Percentiles rank a stretch among this genome's conserved stretches.
Evolutionary conservation across 768 basidiomycete genomes (phyloP).

Genomic region (Rhodocollybia butyracea): DNA sequence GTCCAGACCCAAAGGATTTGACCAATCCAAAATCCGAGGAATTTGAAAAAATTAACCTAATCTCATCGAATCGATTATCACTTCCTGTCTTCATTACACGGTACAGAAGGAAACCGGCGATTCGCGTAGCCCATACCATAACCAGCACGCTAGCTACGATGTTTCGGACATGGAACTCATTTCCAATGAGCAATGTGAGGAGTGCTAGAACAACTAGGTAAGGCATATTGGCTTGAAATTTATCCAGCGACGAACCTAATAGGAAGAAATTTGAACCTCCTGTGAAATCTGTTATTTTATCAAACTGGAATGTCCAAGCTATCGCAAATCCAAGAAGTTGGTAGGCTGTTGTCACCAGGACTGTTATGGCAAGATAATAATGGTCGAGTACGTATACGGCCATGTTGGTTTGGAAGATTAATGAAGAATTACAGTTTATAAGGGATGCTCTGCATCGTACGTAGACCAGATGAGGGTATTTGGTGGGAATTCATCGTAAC

Average conservation of each 20-base stretch:
- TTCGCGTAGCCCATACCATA: constrained; percentile 63
- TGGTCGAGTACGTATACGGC: constrained; percentile 31
- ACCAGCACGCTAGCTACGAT: constrained; percentile 54
- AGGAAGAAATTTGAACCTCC: constrained; percentile 70
- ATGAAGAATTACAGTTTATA: not conserved
- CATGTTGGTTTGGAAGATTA: not conserved
- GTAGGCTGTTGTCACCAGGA: constrained; percentile 39
- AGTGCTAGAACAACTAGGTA: constrained; percentile 37
- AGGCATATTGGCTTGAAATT: not conserved
- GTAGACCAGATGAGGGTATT: not conserved
- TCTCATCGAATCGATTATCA: constrained; percentile 66
- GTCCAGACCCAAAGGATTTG: constrained; percentile 68
- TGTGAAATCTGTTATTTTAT: constrained; percentile 73
- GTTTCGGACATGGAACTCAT: constrained; percentile 58
- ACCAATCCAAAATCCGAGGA: constrained; percentile 42
- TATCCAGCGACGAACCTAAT: constrained; percentile 33
- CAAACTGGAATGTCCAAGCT: constrained; percentile 67
- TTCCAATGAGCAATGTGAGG: constrained; percentile 58
- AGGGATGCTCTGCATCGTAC: not conserved
- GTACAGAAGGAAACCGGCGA: constrained; percentile 63
- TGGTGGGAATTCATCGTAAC: not conserved
- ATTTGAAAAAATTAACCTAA: constrained; percentile 64
- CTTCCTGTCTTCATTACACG: constrained; percentile 68
- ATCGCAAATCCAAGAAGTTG: constrained; percentile 62
- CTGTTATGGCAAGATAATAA: constrained; percentile 33